Conservation (phyloP, 169 alveolate species). For the Perkinsus chesapeaki region DNA sequence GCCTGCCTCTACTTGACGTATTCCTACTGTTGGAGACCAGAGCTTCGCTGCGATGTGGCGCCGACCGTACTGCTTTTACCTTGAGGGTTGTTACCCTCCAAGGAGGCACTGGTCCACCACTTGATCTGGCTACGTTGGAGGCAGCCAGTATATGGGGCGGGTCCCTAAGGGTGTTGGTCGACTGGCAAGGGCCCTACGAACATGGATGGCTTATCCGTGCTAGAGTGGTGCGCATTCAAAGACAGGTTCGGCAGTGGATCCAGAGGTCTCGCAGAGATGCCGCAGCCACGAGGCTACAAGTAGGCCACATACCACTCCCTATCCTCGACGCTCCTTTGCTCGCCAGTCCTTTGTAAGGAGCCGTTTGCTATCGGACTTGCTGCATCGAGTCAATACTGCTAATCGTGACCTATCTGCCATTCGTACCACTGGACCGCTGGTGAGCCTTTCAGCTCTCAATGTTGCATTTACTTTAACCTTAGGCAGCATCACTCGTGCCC, state of each 20-base stretch:
- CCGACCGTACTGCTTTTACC: not conserved
- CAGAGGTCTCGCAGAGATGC: not conserved
- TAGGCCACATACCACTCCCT: not conserved
- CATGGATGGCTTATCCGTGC: not conserved
- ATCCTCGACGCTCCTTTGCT: not conserved
- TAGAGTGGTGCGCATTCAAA: not conserved
- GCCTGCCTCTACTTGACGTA: not conserved
- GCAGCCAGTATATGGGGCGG: not conserved
- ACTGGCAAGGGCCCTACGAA: not conserved
- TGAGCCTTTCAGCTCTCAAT: not conserved
- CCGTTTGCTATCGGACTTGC: not conserved
- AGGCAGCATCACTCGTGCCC: not conserved
- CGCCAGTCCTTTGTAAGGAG: not conserved
- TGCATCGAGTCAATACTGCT: not conserved
- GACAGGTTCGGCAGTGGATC: not conserved
- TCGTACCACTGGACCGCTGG: not conserved
- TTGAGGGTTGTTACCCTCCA: not conserved
- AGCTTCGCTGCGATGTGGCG: not conserved
- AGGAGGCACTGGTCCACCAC: not conserved
- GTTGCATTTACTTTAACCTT: not conserved
- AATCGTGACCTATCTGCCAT: not conserved
- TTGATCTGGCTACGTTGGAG: not conserved
- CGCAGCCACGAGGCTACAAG: not conserved
- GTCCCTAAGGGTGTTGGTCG: not conserved
- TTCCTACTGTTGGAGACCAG: not conserved